Evolutionary conservation across 2,329 filamentous ascomycete genomes (phyloP).

Genomic region (Botrytis tulipae): DNA sequence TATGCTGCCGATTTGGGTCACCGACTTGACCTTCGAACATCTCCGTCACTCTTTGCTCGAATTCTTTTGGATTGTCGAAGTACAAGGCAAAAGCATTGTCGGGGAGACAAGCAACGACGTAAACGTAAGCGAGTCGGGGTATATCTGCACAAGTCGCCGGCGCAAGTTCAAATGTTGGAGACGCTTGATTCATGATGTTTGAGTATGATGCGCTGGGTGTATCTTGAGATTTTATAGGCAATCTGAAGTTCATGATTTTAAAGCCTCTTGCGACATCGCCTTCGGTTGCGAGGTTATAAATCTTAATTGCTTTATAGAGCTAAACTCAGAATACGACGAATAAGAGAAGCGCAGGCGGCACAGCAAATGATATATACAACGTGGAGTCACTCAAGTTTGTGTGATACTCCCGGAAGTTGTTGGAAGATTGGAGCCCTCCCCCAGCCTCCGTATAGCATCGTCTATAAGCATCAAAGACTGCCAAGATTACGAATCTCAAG

Average conservation of each 20-base stretch:
- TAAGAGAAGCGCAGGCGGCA: not conserved
- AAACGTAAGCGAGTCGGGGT: not conserved
- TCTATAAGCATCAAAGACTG: not conserved
- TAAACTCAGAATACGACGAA: not conserved
- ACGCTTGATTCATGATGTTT: not conserved
- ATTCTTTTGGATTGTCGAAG: not conserved
- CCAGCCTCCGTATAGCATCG: too few relatives aligned
- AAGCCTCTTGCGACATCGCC: not conserved
- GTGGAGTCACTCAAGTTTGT: not conserved
- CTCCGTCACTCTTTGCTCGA: not conserved
- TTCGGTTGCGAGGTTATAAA: not conserved
- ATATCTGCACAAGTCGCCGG: slow-evolving; percentile 1
- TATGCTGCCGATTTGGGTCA: not conserved
- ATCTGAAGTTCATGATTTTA: not conserved
- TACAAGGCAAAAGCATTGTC: slow-evolving; percentile 11
- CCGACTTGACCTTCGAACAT: slow-evolving; percentile 14
- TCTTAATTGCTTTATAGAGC: not conserved
- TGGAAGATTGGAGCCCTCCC: not conserved
- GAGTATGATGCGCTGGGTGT: not conserved
- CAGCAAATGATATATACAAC: not conserved
- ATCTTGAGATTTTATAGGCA: not conserved
- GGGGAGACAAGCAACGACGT: slow-evolving; percentile 4
- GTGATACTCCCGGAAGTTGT: not conserved
- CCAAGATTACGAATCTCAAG: not conserved
- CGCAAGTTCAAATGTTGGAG: not conserved